A percentile compares a stretch with the other conserved stretches of the same genome.
These are phyloP conservation scores for Globisporangium uncinulatum DNA, from an alignment of 352 stramenopile species.

Conservation along the genomic window DNA sequence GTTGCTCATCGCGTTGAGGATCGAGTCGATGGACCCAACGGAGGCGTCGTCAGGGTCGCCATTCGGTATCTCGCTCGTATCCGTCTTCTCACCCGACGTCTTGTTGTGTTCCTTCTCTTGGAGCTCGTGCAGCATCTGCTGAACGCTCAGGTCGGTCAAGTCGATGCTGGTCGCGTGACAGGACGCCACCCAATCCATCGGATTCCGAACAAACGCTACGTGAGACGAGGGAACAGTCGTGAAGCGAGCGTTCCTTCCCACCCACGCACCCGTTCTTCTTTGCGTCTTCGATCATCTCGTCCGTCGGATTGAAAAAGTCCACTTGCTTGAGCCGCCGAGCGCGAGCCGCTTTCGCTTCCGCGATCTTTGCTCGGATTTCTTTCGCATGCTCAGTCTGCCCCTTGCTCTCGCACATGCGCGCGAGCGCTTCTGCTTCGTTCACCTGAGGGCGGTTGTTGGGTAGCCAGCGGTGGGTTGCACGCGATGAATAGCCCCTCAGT, in stretches of 20 bases:
- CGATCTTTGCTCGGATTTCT: slow-evolving; percentile 63
- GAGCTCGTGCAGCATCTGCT: slow-evolving; percentile 78
- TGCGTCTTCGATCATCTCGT: slow-evolving; percentile 72
- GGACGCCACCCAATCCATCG: not conserved
- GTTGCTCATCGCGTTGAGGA: slow-evolving; percentile 74
- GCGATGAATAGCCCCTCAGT: not conserved
- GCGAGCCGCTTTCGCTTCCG: slow-evolving; percentile 38
- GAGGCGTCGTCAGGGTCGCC: slow-evolving; percentile 14
- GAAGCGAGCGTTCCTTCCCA: no score
- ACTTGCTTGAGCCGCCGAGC: slow-evolving; percentile 47
- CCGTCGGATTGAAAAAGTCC: slow-evolving; percentile 73
- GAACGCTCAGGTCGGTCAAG: slow-evolving; percentile 59
- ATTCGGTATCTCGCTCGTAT: not conserved
- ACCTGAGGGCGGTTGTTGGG: slow-evolving; percentile 23
- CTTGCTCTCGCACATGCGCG: slow-evolving; percentile 62
- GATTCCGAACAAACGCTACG: not conserved
- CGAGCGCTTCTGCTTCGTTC: slow-evolving; percentile 57
- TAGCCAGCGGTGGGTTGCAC: not conserved
- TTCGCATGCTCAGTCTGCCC: slow-evolving; percentile 47
- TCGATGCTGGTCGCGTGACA: slow-evolving; percentile 44
- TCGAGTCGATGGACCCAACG: slow-evolving; percentile 51
- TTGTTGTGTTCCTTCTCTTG: slow-evolving; percentile 62
- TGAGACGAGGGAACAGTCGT: not conserved
- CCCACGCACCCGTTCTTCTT: slow-evolving; percentile 62
- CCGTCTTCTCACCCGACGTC: slow-evolving; percentile 10